Conservation (phyloP, 106 monocot genomes). For the Dioscorea zingiberensis region DNA sequence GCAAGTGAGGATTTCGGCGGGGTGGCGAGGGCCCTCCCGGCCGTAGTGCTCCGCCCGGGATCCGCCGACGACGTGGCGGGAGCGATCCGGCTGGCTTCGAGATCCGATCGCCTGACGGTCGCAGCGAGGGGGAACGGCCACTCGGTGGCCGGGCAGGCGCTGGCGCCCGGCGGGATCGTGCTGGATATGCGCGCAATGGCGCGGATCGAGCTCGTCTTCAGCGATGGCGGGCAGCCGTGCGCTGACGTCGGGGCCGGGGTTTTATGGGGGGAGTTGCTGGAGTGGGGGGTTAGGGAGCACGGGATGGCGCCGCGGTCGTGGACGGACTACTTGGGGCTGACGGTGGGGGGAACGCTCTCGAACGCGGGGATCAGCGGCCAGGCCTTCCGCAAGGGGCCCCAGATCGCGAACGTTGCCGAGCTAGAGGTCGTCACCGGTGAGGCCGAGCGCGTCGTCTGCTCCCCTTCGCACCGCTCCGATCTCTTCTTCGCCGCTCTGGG, state of each 20-base stretch:
- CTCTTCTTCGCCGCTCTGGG: constrained; percentile 77
- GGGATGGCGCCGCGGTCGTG: constrained; percentile 67
- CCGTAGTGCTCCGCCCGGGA: not conserved
- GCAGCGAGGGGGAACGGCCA: constrained; percentile 83
- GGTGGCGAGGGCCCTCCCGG: not conserved
- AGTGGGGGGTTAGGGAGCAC: constrained; percentile 24
- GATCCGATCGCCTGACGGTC: constrained; percentile 22
- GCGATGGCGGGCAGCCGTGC: not conserved
- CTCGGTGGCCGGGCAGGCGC: constrained; percentile 67
- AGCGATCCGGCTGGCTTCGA: not conserved
- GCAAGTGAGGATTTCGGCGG: constrained; percentile 3
- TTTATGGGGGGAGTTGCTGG: constrained; percentile 64
- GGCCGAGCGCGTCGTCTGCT: constrained; percentile 56
- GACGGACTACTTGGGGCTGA: constrained; percentile 85
- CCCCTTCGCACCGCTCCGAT: constrained; percentile 24
- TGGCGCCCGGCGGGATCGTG: constrained; percentile 51
- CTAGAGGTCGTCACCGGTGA: constrained; percentile 76
- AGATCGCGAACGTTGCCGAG: constrained; percentile 66
- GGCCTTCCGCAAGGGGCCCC: constrained; percentile 74
- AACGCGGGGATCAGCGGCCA: constrained; percentile 91
- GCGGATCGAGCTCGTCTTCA: constrained; percentile 7
- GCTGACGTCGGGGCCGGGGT: constrained; percentile 65
- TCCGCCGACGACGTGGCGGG: not conserved
- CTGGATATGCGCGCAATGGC: constrained; percentile 64
- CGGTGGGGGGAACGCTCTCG: constrained; percentile 88